A percentile compares a stretch with the other conserved stretches of the same genome.
These are phyloP conservation scores for Singerocomus inundabilis DNA, from an alignment of 1,284 basidiomycete genomes.

Conservation along the genomic window DNA sequence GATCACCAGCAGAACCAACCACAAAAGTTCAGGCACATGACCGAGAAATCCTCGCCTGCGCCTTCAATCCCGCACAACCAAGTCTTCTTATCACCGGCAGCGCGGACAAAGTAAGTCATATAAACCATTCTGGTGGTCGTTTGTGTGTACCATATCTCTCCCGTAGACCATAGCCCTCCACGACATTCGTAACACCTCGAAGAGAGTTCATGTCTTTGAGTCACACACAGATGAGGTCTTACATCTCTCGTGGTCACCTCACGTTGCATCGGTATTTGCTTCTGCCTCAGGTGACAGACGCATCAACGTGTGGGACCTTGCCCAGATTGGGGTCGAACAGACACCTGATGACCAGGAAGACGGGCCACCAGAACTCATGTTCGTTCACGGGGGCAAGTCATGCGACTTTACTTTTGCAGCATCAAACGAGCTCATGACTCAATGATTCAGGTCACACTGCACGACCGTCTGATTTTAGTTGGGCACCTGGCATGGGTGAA, in stretches of 20 bases:
- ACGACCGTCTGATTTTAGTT: constrained; percentile 80
- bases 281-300: constrained; percentile 91
- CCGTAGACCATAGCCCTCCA: constrained; percentile 86
- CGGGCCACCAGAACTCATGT: constrained; percentile 91
- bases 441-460: constrained; percentile 64
- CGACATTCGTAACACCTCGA: constrained; percentile 82
- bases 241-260: constrained; percentile 93
- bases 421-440: constrained; percentile 1
- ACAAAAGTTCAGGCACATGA: constrained; percentile 84
- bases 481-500: constrained; percentile 75
- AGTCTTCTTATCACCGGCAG: constrained; percentile 92
- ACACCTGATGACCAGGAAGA: constrained; percentile 98
- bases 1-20: constrained; percentile 67
- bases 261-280: constrained; percentile 87
- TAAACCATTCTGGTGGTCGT: neutral
- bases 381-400: constrained; percentile 80
- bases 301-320: constrained; percentile 95
- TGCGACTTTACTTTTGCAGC: neutral
- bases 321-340: constrained; percentile 92
- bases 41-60: constrained; percentile 87
- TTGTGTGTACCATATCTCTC: neutral
- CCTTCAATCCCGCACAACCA: constrained; percentile 84
- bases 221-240: constrained; percentile 95
- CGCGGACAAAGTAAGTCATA: constrained; percentile 74
- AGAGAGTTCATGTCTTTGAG: constrained; percentile 89